Percentiles rank a stretch among this genome's conserved stretches.
Conservation (phyloP, 2,329 filamentous ascomycete genomes). For the Xylaria sp. region DNA sequence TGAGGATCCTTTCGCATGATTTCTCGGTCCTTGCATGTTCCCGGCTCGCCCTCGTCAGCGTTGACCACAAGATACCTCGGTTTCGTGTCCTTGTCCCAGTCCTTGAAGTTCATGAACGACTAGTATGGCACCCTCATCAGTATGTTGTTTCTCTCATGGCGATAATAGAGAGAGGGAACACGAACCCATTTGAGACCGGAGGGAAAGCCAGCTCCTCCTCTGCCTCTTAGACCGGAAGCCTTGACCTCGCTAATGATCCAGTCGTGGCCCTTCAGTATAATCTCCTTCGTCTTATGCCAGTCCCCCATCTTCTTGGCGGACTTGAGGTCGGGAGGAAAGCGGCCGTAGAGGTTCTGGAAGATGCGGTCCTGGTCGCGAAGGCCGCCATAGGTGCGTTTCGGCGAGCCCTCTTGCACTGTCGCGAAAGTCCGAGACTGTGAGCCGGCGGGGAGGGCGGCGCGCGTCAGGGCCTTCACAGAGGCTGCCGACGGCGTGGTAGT, state of each 20-base stretch:
- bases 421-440: constrained; percentile 77
- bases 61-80: constrained; percentile 98
- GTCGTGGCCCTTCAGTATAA: constrained; percentile 94
- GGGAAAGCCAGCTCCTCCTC: constrained; percentile 97
- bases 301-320: constrained; percentile 97
- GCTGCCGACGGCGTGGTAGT: constrained; percentile 54
- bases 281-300: constrained; percentile 99
- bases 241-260: constrained; percentile 99
- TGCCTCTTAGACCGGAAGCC: constrained; percentile 91
- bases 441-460: constrained; percentile 49
- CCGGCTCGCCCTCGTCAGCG: constrained; percentile 97
- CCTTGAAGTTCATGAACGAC: constrained; percentile 99
- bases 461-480: constrained; percentile 54
- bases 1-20: constrained; percentile 99
- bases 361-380: constrained; percentile 97
- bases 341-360: constrained; percentile 98
- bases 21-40: constrained; percentile 99
- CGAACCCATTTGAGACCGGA: constrained; percentile 98
- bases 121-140: constrained; percentile 50
- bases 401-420: constrained; percentile 77
- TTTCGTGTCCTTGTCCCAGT: constrained; percentile 97
- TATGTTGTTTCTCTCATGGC: background rate
- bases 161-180: background rate
- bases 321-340: constrained; percentile 90
- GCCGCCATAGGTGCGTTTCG: constrained; percentile 81